Base-by-base conservation (phyloP, 768 basidiomycete species). In the Boletus rufocinnamomeus region DNA sequence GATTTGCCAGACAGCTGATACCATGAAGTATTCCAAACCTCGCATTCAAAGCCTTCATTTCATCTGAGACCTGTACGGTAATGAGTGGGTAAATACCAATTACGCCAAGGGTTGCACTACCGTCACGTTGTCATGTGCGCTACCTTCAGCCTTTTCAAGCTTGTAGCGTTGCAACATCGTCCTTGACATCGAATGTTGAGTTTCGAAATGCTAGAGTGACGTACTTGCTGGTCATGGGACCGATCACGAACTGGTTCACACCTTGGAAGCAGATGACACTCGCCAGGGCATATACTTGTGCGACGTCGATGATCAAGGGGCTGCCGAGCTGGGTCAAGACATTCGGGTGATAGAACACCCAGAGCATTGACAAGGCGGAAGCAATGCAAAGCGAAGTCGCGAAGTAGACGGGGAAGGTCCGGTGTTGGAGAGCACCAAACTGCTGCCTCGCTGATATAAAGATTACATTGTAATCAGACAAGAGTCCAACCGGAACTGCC, bases 321-420 rank as follows among this genome's bases (percentile, higher is more conserved):
- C 73, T 75, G 48, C 73, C 61, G 50, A 82, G 69, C 58, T 85
- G 76, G 2, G 74, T 70, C 48, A 82, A 58, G 52, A 87, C 84
- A 52, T 79, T 76, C 19, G 81, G 84, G 70, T 85, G 88, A 56
- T 77, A 80, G 62, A 73, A 76, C 45, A 79, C 76, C 88, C 84
- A 90, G 53, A 80, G 73, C 2, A 76, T 77, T 47, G 90, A 70
- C 40, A 93, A 78, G 23, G 74, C 72, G 1, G 81, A 75, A 28
- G 86, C 80, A 35, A 88, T 72, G 25, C 72, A 63, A 38, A 88
- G 81, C 14, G 85, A 86, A 43, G 83, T 69, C 19, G 79, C 69
- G 65, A 93, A 93, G 74, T 89, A 93, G 61, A 88, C 71, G 2
- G 91, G 89, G 74, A 90, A 90, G 1, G 80, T 83, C 65, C 81